Base-by-base conservation (phyloP, 495 filamentous ascomycete species). In the Cladorrhinum samala region DNA sequence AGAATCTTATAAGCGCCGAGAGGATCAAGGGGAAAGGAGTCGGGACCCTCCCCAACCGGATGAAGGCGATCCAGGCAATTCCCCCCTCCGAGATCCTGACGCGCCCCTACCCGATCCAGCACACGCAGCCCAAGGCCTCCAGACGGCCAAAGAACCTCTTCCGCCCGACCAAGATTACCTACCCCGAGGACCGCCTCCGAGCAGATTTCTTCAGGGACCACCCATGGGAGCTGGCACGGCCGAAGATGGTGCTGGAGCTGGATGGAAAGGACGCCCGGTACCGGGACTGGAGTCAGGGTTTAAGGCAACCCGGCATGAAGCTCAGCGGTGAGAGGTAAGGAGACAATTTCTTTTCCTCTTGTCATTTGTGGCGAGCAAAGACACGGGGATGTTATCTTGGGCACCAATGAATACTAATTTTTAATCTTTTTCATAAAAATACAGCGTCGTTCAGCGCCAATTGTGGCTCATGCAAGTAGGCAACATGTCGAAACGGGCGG, bases 211-310 rank as follows among this genome's bases (percentile, higher is more conserved):
- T 86, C 73, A 77, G 76, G 54, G 91, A 98, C 68, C 93, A 98
- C 70, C 93, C 93, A 3, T 98, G 93, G 93, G 93, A 98, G 67
- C 75, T 98, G 62, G 93, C 94, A 24, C 79, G 93, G 57, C 93
- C 93, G 47, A 78, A 84, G 58, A 77, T 96, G 55, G 68, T 98
- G 21, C 72, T 96, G 11, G 93, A 98, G 71, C 78, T 83, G 61
- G 84, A 91, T 63, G 93, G 93, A 21, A 86, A 82, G 64, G 93
- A 98, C 66, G 78, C 73, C 36, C 75, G 82, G 58, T 74, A 71
- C 44, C 82, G 81, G 52, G 79, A 97, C 68, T 98, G 93, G 87
- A 85, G 84, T 56, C 83, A 72, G 61, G 74, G 74, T 9, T 70
- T 95, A 52, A 70, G 73, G 66, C 92, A 97, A 70, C 79, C 77